Base-by-base conservation (phyloP, 2,329 filamentous ascomycete species). In the Hymenoscyphus infarciens region DNA sequence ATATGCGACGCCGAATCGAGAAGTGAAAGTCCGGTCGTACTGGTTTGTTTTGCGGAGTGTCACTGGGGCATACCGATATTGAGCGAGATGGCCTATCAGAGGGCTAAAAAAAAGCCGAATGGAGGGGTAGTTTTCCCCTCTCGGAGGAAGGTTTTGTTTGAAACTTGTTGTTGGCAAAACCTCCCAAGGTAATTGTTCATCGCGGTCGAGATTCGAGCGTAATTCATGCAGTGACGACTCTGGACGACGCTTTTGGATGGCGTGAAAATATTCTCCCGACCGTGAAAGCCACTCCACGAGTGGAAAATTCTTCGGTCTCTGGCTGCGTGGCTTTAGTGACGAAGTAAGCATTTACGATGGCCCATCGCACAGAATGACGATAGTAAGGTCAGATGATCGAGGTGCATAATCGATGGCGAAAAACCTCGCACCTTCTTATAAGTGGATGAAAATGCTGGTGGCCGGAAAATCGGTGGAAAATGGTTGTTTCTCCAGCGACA, bases 1-100 rank as follows among this genome's bases (percentile, higher is more conserved):
- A 52, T 52, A 52, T 52, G 45, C 19, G 45, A 25, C 19, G 22
- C 45, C 45, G 19, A 52, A 52, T 52, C 45, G 45, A 52, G 42
- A 38, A 38, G 35, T 38, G 35, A 38, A 16, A 38, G 35, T 38
- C 35, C 42, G 42, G 45, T 52, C 45, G 45, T 13, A 22, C 19
- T 52, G 11, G 19, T 49, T 2, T 10, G n/a, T 49, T 49, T 52
- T 22, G 45, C 45, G 45, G 45, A 52, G 45, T 25, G 45, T 11
- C 25, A 22, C 22, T 52, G 45, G 45, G 45, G 45, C 13, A 52
- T 11, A 22, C 45, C 45, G 45, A 11, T 52, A 13, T 22, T 13
- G 19, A 25, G 19, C 8, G 45, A 52, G 45, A 3, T 52, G 45
- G 45, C 45, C 45, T 52, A 52, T 52, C 19, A 52, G 5, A 22